A percentile compares a stretch with the other conserved stretches of the same genome.
phyloP scores from a whole-genome alignment of 73 alveolate species.

The Tetrahymena elliotti region DNA sequence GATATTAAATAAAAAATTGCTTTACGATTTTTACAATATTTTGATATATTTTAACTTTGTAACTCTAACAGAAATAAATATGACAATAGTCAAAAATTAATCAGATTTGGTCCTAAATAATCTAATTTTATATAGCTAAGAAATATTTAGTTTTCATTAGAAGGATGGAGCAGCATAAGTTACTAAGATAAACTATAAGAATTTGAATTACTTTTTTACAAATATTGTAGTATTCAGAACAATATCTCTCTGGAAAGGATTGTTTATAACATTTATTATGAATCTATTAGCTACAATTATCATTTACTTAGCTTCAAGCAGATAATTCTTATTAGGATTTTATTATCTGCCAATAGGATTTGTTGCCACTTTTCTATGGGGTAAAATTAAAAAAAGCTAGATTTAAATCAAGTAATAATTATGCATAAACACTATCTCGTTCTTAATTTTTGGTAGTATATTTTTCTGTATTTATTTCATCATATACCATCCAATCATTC shows the following conservation, averaged over 20 bases:
- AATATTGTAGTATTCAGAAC: background rate
- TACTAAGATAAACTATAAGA: background rate
- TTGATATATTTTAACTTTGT: background rate
- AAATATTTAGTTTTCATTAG: background rate
- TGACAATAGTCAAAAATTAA: background rate
- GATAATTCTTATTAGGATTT: background rate
- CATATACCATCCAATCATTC: background rate
- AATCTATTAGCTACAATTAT: background rate
- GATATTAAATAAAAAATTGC: no score
- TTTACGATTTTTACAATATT: background rate
- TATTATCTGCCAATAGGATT: background rate
- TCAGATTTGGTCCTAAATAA: background rate
- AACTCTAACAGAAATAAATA: background rate
- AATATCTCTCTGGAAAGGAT: background rate
- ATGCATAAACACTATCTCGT: background rate
- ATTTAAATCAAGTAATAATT: background rate
- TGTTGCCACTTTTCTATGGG: background rate
- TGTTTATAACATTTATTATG: background rate
- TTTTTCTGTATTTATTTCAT: background rate
- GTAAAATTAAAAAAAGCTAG: background rate
- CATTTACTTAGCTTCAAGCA: background rate
- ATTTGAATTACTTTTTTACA: background rate
- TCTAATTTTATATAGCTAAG: background rate
- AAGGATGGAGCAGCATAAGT: background rate
- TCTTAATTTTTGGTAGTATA: background rate